These are phyloP conservation scores for Colletotrichum caudatum DNA, from an alignment of 2,329 filamentous ascomycete genomes.

Conservation along the genomic window DNA sequence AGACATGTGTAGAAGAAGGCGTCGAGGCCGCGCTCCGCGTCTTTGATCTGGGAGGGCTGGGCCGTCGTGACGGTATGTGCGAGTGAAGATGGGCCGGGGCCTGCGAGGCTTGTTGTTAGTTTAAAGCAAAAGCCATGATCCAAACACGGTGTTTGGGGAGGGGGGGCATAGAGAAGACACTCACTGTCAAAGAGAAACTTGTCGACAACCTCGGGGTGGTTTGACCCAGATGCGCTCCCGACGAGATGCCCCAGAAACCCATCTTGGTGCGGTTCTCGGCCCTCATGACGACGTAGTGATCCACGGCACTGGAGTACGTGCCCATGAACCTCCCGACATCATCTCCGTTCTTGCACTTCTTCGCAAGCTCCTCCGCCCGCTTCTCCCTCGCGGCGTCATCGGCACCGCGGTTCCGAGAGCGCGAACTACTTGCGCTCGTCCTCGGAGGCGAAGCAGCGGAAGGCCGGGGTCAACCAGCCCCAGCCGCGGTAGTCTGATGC, in stretches of 20 bases:
- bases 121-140: neutral
- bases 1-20: constrained; percentile 26
- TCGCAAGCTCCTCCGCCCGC: constrained; percentile 16
- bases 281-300: constrained; percentile 29
- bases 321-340: constrained; percentile 24
- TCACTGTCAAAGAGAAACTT: constrained; percentile 30
- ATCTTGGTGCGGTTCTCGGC: constrained; percentile 30
- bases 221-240: constrained; percentile 17
- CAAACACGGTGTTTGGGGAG: neutral
- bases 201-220: constrained; percentile 17
- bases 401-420: constrained; percentile 11
- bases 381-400: constrained; percentile 16
- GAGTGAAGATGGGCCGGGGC: constrained; percentile 18
- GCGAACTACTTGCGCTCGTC: constrained; percentile 22
- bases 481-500: constrained; percentile 19
- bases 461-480: constrained; percentile 18
- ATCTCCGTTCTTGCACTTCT: constrained; percentile 26
- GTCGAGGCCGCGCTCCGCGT: constrained; percentile 24
- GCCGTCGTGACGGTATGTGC: constrained; percentile 23
- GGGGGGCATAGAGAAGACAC: neutral
- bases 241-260: constrained; percentile 23
- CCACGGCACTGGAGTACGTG: constrained; percentile 28
- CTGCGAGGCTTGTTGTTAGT: neutral
- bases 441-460: constrained; percentile 29
- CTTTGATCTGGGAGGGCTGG: constrained; percentile 14